These are phyloP conservation scores for Sugiyamaella japonica DNA, from an alignment of 1,139 yeast genomes.

Conservation along the genomic window DNA sequence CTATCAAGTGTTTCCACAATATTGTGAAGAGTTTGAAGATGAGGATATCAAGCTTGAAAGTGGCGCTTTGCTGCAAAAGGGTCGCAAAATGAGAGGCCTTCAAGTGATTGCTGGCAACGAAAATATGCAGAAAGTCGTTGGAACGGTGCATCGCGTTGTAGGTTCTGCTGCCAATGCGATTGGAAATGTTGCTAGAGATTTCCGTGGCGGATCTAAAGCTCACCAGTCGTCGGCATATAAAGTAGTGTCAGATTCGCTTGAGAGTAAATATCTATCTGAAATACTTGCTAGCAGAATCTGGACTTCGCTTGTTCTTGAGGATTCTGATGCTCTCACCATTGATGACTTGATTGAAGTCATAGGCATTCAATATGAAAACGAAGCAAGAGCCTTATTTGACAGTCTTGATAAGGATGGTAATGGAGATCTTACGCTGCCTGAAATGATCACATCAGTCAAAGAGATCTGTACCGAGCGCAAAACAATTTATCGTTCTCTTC, in stretches of 20 bases:
- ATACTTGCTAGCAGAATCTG: conserved; percentile 44
- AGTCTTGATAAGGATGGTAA: conserved; percentile 42
- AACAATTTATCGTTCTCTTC: conserved; percentile 42
- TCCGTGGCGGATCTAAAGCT: conserved; percentile 24
- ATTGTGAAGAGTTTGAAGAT: conserved; percentile 41
- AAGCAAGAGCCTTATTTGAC: conserved; percentile 40
- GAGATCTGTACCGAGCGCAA: conserved; percentile 42
- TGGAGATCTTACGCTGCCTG: conserved; percentile 43
- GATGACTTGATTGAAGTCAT: conserved; percentile 43
- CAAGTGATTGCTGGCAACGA: conserved; percentile 27
- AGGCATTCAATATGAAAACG: conserved; percentile 37
- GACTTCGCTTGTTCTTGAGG: conserved; percentile 46
- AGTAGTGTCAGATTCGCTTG: conserved; percentile 42
- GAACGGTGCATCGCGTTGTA: conserved; percentile 36
- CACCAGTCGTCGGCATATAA: conserved; percentile 28
- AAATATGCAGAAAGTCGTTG: conserved; percentile 34
- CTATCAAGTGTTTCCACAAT: conserved; percentile 42
- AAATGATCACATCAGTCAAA: conserved; percentile 39
- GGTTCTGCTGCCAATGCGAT: conserved; percentile 38
- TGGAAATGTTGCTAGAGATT: conserved; percentile 37
- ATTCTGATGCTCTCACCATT: conserved; percentile 38
- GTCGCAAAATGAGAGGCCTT: conserved; percentile 21
- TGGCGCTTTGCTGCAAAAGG: conserved; percentile 35
- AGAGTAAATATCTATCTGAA: conserved; percentile 35
- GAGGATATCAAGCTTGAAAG: conserved; percentile 40